phyloP scores from a whole-genome alignment of 176 grass and related monocot genomes.

The Echinochloa phyllopogon region DNA sequence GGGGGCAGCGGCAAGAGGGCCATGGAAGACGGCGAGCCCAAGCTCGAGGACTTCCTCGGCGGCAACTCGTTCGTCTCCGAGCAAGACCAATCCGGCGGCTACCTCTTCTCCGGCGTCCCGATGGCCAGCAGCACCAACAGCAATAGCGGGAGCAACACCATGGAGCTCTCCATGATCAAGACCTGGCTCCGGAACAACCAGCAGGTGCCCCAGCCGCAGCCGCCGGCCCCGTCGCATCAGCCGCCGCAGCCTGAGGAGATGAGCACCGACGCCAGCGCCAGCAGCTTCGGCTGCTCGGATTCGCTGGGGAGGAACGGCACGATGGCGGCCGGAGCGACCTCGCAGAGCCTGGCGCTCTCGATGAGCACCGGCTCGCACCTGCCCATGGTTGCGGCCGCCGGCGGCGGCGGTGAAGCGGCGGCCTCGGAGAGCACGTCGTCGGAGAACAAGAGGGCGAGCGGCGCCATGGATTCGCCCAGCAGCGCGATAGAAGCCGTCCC shows the following conservation, averaged over 20 bases:
- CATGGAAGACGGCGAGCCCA: conserved; percentile 64
- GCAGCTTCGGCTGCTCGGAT: conserved; percentile 57
- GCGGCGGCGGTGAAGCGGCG: conserved; percentile 39
- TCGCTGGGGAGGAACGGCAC: conserved; percentile 45
- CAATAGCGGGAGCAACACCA: conserved; percentile 61
- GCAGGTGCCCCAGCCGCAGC: conserved; percentile 33
- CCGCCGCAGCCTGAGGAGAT: conserved; percentile 46
- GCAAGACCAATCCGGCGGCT: conserved; percentile 69
- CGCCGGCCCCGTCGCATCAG: not conserved
- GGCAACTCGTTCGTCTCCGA: conserved; percentile 82
- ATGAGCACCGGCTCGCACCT: conserved; percentile 87
- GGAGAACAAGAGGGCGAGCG: conserved; percentile 63
- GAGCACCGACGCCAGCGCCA: conserved; percentile 61
- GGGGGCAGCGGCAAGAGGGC: conserved; percentile 37
- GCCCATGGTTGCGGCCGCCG: conserved; percentile 40
- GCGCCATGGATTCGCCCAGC: conserved; percentile 59
- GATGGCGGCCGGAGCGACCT: conserved; percentile 29
- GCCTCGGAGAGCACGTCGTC: conserved; percentile 64
- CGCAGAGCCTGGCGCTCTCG: conserved; percentile 81
- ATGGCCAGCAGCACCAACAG: conserved; percentile 49
- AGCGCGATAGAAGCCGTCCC: conserved; percentile 50
- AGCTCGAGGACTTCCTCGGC: conserved; percentile 95
- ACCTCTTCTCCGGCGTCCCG: conserved; percentile 58
- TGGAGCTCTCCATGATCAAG: conserved; percentile 93
- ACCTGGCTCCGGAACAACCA: conserved; percentile 87